phyloP scores from a whole-genome alignment of 2,329 filamentous ascomycete species.

The Clarireedia monteithiana region DNA sequence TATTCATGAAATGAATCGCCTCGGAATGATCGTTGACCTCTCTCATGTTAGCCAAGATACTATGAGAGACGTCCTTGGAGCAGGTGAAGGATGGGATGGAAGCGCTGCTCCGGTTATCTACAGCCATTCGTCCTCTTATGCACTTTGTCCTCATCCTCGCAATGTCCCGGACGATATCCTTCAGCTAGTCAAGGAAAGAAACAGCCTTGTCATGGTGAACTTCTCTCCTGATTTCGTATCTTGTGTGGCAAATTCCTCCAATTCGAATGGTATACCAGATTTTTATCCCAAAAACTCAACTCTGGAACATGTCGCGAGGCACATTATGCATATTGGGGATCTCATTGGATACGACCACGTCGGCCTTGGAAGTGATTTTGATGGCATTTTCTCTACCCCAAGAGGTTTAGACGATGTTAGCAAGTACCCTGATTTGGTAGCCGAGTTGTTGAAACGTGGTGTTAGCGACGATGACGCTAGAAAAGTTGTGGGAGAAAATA shows the following conservation, averaged over 20 bases:
- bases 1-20: conserved; percentile 83
- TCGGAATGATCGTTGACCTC: conserved; percentile 91
- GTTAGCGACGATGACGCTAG: conserved; percentile 65
- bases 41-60: conserved; percentile 73
- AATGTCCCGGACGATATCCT: conserved; percentile 86
- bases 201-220: conserved; percentile 85
- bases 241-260: conserved; percentile 47
- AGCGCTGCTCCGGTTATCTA: conserved; percentile 80
- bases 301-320: conserved; percentile 67
- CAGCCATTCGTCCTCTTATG: conserved; percentile 76
- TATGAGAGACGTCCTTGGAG: conserved; percentile 74
- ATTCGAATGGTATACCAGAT: conserved; percentile 58
- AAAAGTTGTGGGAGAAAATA: conserved; percentile 72
- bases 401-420: conserved; percentile 76
- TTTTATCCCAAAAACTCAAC: conserved; percentile 63
- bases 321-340: conserved; percentile 75
- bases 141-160: conserved; percentile 77
- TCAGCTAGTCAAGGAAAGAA: conserved; percentile 62
- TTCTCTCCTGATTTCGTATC: conserved; percentile 78
- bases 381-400: conserved; percentile 63
- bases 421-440: conserved; percentile 72
- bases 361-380: conserved; percentile 83
- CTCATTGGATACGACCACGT: conserved; percentile 83
- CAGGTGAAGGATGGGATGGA: conserved; percentile 53
- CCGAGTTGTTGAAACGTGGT: conserved; percentile 64